A percentile compares a stretch with the other conserved stretches of the same genome.
Evolutionary conservation across 1,284 basidiomycete species (phyloP).

Genomic region (Puccinia polysora): DNA sequence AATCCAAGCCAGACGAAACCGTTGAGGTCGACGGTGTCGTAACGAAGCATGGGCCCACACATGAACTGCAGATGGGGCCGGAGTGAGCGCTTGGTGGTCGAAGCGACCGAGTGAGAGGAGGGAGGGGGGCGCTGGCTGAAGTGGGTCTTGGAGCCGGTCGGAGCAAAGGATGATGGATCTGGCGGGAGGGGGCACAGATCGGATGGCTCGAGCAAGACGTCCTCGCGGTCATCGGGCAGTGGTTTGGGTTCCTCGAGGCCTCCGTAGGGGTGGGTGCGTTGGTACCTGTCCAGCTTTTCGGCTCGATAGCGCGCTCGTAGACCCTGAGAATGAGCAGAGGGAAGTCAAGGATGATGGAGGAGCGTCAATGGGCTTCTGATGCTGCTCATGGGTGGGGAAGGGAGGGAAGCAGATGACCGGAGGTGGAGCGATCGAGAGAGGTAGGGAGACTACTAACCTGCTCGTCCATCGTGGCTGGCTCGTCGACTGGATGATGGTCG

Average conservation of each 20-base stretch:
- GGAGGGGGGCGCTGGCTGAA: not conserved
- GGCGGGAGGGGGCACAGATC: conserved; percentile 10
- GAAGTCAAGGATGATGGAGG: too few species aligned
- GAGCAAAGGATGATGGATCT: conserved; percentile 1
- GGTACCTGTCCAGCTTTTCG: conserved; percentile 24
- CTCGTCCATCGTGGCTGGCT: too few species aligned
- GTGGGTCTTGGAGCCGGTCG: not conserved
- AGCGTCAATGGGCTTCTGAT: too few species aligned
- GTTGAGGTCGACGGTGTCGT: conserved; percentile 75
- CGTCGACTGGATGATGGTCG: too few species aligned
- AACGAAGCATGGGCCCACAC: conserved; percentile 76
- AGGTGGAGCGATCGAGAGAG: too few species aligned
- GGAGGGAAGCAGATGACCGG: too few species aligned
- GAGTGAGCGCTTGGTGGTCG: conserved; percentile 25
- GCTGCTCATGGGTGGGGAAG: too few species aligned
- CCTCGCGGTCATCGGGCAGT: conserved; percentile 17
- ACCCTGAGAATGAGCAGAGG: conserved; percentile 17
- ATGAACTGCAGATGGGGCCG: conserved; percentile 46
- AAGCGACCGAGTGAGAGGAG: not conserved
- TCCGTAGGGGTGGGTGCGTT: conserved; percentile 9
- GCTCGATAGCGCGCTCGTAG: conserved; percentile 41
- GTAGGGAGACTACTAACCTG: too few species aligned
- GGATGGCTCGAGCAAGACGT: not conserved
- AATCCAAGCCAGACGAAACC: conserved; percentile 70
- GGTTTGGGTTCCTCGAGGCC: conserved; percentile 27